Conservation (phyloP, 192 early-diverging fungal genomes). For the Oehlia diaphana region DNA sequence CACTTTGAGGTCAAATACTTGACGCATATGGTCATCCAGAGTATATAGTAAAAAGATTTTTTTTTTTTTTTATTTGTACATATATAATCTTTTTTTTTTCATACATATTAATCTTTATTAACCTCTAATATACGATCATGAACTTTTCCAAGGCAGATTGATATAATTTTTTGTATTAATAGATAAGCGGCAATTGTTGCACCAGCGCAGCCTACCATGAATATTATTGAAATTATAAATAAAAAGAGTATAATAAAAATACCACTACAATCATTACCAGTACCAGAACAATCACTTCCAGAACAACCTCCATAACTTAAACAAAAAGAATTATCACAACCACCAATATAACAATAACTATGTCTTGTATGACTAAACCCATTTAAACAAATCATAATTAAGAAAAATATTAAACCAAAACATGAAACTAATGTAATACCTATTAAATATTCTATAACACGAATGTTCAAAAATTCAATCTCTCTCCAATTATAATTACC, state of each 20-base stretch:
- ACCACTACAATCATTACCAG: background rate
- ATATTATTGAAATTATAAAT: background rate
- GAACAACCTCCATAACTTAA: background rate
- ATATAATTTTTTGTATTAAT: background rate
- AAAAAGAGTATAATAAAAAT: background rate
- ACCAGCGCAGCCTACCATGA: background rate
- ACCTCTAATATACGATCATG: background rate
- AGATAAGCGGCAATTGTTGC: conserved; percentile 1
- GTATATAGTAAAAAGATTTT: too few species aligned
- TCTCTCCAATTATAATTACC: background rate
- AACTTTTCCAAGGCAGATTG: background rate
- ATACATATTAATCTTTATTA: background rate
- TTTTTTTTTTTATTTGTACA: too few species aligned
- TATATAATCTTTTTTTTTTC: too few species aligned
- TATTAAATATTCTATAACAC: background rate
- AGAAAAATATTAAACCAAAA: conserved; percentile 2
- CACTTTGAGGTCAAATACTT: too few species aligned
- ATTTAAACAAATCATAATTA: background rate
- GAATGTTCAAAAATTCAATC: background rate
- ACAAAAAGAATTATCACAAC: background rate
- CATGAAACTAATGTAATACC: background rate
- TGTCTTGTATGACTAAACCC: background rate
- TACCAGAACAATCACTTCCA: background rate
- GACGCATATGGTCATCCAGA: too few species aligned
- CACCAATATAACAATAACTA: background rate